These are phyloP conservation scores for Oxalis stricta DNA, from an alignment of 441 rosid species.

Conservation along the genomic window DNA sequence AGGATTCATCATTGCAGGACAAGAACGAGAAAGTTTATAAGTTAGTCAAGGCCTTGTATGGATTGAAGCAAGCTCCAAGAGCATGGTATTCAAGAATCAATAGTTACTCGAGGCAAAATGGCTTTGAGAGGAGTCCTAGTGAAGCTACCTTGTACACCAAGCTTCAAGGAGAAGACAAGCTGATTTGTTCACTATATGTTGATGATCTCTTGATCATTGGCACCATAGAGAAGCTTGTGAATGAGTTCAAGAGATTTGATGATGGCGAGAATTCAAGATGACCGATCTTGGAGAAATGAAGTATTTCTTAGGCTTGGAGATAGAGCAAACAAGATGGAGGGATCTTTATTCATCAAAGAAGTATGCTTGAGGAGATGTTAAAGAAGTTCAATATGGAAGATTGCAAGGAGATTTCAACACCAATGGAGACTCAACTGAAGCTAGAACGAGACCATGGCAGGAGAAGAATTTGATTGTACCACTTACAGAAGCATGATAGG, in stretches of 20 bases:
- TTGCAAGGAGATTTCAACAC: neutral
- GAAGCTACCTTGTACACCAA: neutral
- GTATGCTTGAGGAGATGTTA: neutral
- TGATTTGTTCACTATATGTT: neutral
- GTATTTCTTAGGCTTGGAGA: neutral
- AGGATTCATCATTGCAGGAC: neutral
- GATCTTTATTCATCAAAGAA: neutral
- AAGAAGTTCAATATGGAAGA: neutral
- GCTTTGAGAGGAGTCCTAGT: neutral
- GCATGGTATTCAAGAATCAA: neutral
- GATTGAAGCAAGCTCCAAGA: neutral
- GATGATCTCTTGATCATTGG: neutral
- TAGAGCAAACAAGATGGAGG: neutral
- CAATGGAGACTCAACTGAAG: neutral
- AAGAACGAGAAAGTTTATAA: neutral
- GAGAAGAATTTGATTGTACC: neutral
- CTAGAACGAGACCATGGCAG: neutral
- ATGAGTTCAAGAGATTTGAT: neutral
- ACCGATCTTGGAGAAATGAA: neutral
- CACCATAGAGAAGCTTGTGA: accelerated
- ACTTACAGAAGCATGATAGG: neutral
- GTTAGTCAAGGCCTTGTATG: neutral
- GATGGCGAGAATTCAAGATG: slow-evolving; percentile 4
- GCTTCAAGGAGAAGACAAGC: accelerated
- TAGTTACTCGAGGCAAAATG: neutral